phyloP scores from a whole-genome alignment of 257 asterid genomes.

The Avicennia marina region DNA sequence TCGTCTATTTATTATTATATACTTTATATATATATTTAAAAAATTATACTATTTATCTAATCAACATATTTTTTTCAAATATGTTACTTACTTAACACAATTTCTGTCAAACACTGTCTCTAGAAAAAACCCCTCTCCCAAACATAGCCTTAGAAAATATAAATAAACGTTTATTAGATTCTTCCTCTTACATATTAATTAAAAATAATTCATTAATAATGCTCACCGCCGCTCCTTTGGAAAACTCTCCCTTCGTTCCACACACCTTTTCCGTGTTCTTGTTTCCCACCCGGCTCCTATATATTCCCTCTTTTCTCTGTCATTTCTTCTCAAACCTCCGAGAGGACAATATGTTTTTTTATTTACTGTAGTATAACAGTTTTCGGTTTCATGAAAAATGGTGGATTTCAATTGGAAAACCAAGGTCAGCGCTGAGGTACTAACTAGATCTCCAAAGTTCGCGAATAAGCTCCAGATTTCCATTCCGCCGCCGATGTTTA shows the following conservation, averaged over 20 bases:
- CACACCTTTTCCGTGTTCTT: conserved; percentile 54
- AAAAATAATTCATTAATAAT: background rate
- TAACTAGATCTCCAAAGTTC: conserved; percentile 57
- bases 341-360: background rate
- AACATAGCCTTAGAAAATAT: no score
- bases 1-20: no score
- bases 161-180: no score
- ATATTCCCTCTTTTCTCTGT: conserved; percentile 25
- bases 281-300: conserved; percentile 35
- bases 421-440: conserved; percentile 44
- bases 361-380: no score
- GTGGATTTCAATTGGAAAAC: conserved; percentile 85
- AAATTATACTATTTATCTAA: no score
- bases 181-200: no score
- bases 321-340: conserved; percentile 16
- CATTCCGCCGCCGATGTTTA: conserved; percentile 45
- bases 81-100: no score
- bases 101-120: no score
- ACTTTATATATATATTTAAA: no score
- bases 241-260: conserved; percentile 30
- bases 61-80: no score
- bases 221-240: conserved; percentile 50
- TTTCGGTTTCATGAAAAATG: conserved; percentile 31
- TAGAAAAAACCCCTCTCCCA: background rate
- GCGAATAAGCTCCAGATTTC: conserved; percentile 64